phyloP scores from a whole-genome alignment of 208 protist genomes.

The Angomonas ambiguus region DNA sequence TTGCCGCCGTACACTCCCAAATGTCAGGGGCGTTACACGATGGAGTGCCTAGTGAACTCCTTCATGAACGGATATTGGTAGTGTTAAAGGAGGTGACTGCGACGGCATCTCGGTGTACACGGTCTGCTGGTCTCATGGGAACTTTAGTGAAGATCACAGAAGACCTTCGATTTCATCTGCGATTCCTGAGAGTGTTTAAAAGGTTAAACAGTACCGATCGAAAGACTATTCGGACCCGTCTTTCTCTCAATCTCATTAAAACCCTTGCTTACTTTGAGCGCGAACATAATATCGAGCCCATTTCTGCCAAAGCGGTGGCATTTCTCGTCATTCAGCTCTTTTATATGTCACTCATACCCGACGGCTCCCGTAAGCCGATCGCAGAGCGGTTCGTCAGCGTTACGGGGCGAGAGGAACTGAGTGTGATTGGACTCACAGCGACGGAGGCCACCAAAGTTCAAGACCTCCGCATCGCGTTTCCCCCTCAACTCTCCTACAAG shows the following conservation, averaged over 20 bases:
- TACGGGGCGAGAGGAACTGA: slow-evolving; percentile 42
- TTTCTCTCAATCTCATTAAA: slow-evolving; percentile 62
- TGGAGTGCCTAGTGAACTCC: slow-evolving; percentile 15
- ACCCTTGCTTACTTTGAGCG: slow-evolving; percentile 90
- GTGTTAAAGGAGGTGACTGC: slow-evolving; percentile 54
- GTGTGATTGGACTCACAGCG: slow-evolving; percentile 69
- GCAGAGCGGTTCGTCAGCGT: slow-evolving; percentile 67
- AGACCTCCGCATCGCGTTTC: slow-evolving; percentile 83
- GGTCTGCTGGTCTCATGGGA: slow-evolving; percentile 51
- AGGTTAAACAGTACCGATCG: slow-evolving; percentile 49
- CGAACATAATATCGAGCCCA: slow-evolving; percentile 48
- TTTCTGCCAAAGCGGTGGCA: slow-evolving; percentile 61
- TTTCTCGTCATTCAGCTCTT: slow-evolving; percentile 80
- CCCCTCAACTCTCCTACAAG: slow-evolving; percentile 87
- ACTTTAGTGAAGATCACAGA: slow-evolving; percentile 79
- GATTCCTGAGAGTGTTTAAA: slow-evolving; percentile 74
- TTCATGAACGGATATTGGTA: slow-evolving; percentile 57
- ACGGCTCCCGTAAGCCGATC: slow-evolving; percentile 42
- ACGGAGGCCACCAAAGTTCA: slow-evolving; percentile 50
- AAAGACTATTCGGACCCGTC: slow-evolving; percentile 65
- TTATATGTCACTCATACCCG: slow-evolving; percentile 57
- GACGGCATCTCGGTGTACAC: slow-evolving; percentile 71
- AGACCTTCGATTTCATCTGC: slow-evolving; percentile 81
- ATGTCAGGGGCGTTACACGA: slow-evolving; percentile 77
- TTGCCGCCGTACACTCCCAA: slow-evolving; percentile 70